Base-by-base conservation (phyloP, 176 grass and related monocot species). In the Rhipidocladum racemiflorum region DNA sequence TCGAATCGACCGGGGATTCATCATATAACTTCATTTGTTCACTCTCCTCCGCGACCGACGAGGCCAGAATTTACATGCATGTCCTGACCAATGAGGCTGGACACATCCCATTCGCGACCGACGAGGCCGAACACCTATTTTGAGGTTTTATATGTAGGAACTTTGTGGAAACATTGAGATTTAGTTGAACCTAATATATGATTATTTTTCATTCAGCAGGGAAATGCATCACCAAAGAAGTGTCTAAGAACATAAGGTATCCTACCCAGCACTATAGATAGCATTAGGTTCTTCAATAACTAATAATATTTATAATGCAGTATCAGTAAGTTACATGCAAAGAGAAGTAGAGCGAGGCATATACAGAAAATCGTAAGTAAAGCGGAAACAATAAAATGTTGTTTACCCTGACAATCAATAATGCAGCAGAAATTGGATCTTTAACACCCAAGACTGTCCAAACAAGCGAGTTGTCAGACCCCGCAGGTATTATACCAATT, bases 401-500 rank as follows among this genome's bases (percentile, higher is more conserved):
- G 24, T 57, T 79, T 89, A 98, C 96, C 92, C 91, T 96, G 60
- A 95, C 91, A 85, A 99, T 99, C 5, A 83, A 86, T 83, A 99
- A 87, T 86, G 97, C 97, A 74, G 97, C 97, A 71, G 91, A 93
- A 84, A 99, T 89, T 48, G 97, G 93, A 90, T 99, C 97, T 88
- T 91, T 93, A 46, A 99, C 83, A 87, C 97, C 97, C 83, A 99
- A 77, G 29, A 99, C 91, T 34, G 97, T 99, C 97, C 97, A 99
- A 79, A 96, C 87, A 85, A 99, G 91, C 18, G 97, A 99, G 83
- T 99, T 99, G 77, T 99, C 97, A 84, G 97, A 99, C 64, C 97
- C 97, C 68, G 97, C 97, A 74, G 97, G 97, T 88, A 99, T 96
- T 85, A 99, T 95, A 79, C 97, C 97, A 74, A 99, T 99, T 48